These are phyloP conservation scores for Omphalotus guepiniiformis DNA, from an alignment of 768 basidiomycete species.

Conservation along the genomic window DNA sequence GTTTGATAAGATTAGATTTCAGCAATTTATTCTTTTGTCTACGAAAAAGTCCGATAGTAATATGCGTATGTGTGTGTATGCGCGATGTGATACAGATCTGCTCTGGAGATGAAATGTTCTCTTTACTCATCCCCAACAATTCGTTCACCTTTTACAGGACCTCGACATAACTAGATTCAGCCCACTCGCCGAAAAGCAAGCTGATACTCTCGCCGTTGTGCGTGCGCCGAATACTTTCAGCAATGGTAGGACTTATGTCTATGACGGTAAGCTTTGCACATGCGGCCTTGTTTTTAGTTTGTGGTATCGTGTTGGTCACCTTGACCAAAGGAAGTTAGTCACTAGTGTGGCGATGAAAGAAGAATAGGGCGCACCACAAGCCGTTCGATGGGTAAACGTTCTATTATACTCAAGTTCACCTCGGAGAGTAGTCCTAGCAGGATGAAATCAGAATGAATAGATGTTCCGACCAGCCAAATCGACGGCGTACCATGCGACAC, in stretches of 20 bases:
- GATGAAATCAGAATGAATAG: constrained; percentile 14
- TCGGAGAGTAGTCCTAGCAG: constrained; percentile 73
- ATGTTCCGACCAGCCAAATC: constrained; percentile 7
- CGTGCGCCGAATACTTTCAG: constrained; percentile 93
- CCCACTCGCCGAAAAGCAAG: constrained; percentile 81
- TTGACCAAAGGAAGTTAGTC: constrained; percentile 23
- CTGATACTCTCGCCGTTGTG: constrained; percentile 95
- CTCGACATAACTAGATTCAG: constrained; percentile 37
- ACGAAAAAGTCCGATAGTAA: no score
- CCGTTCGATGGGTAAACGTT: constrained; percentile 72
- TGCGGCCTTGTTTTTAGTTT: constrained; percentile 55
- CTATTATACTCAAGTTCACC: constrained; percentile 60
- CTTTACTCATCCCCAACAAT: no score
- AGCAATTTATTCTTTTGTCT: no score
- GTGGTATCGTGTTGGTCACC: constrained; percentile 96
- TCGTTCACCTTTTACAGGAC: neutral
- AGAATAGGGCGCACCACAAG: constrained; percentile 63
- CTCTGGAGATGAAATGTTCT: no score
- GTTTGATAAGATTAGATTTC: no score
- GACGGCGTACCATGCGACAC: constrained; percentile 79
- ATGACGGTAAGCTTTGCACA: constrained; percentile 82
- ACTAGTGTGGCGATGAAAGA: neutral
- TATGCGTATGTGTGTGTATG: no score
- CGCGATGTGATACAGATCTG: no score
- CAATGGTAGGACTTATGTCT: constrained; percentile 88